Evolutionary conservation across 495 filamentous ascomycete species (phyloP).

Genomic region (Pyronema domesticum): DNA sequence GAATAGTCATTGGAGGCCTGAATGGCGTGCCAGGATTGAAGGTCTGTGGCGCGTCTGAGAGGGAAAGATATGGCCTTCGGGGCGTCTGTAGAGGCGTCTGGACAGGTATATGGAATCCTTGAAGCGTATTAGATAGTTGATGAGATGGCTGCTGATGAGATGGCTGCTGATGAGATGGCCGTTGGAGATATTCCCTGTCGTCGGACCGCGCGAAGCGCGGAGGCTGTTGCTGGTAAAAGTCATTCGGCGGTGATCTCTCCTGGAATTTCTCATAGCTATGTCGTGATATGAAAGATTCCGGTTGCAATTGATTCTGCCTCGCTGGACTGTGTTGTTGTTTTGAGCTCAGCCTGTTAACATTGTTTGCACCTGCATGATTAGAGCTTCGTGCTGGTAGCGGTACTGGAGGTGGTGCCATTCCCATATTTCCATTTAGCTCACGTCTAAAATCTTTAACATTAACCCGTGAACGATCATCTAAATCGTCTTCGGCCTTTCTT

Average conservation of each 20-base stretch:
- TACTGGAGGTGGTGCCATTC: slow-evolving; percentile 15
- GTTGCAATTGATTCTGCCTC: not conserved
- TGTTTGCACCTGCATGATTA: too few relatives aligned
- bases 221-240: not conserved
- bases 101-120: not conserved
- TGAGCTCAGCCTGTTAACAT: too few relatives aligned
- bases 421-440: slow-evolving; percentile 19
- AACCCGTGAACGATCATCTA: slow-evolving; percentile 3
- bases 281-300: not conserved
- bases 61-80: not conserved
- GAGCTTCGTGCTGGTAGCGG: not conserved
- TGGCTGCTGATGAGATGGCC: not conserved
- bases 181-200: not conserved
- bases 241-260: not conserved
- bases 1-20: not conserved
- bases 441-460: slow-evolving; percentile 16
- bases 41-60: not conserved
- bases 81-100: not conserved
- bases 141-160: not conserved
- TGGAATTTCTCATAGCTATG: not conserved
- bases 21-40: not conserved
- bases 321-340: not conserved
- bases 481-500: slow-evolving; percentile 11
- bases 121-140: not conserved
- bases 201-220: too few relatives aligned